Percentiles rank a stretch among this genome's conserved stretches.
phyloP scores from a whole-genome alignment of 495 filamentous ascomycete genomes.

The Podospora australis region DNA sequence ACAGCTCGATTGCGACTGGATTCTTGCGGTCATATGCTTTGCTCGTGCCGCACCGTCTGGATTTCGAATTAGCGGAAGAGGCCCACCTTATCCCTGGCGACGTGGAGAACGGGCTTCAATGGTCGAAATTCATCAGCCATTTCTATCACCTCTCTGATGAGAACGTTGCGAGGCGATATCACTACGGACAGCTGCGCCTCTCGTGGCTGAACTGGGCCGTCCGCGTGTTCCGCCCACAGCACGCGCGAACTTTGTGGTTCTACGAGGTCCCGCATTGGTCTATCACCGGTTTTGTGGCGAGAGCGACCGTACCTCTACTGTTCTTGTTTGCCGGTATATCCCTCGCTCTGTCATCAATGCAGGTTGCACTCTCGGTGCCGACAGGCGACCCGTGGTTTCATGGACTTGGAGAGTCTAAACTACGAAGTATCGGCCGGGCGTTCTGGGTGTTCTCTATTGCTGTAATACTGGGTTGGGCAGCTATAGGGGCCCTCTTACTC shows the following conservation, averaged over 20 bases:
- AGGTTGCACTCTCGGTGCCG: slow-evolving; percentile 8
- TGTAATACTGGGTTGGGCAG: not conserved
- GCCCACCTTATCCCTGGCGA: slow-evolving; percentile 4
- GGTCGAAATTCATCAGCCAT: slow-evolving; percentile 1
- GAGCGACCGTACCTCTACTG: slow-evolving; percentile 8
- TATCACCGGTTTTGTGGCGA: slow-evolving; percentile 3
- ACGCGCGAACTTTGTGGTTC: slow-evolving; percentile 1
- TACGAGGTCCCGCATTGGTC: slow-evolving; percentile 7
- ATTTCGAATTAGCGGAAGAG: slow-evolving; percentile 5
- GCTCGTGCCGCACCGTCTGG: slow-evolving; percentile 3
- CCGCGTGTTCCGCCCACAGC: not conserved
- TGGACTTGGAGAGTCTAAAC: slow-evolving; percentile 4
- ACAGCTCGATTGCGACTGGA: not conserved
- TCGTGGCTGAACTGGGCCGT: slow-evolving; percentile 6
- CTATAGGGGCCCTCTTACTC: not conserved
- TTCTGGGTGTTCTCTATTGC: not conserved
- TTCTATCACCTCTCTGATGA: slow-evolving; percentile 1
- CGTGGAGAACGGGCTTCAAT: not conserved
- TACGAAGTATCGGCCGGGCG: slow-evolving; percentile 1
- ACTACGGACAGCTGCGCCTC: slow-evolving; percentile 9
- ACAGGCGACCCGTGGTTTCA: slow-evolving; percentile 2
- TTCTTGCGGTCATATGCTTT: slow-evolving; percentile 8
- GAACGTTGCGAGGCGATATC: not conserved
- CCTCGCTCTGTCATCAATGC: slow-evolving; percentile 8
- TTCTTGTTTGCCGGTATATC: slow-evolving; percentile 12